Base-by-base conservation (phyloP, 2,329 filamentous ascomycete species). In the Leptosphaerulina australis region DNA sequence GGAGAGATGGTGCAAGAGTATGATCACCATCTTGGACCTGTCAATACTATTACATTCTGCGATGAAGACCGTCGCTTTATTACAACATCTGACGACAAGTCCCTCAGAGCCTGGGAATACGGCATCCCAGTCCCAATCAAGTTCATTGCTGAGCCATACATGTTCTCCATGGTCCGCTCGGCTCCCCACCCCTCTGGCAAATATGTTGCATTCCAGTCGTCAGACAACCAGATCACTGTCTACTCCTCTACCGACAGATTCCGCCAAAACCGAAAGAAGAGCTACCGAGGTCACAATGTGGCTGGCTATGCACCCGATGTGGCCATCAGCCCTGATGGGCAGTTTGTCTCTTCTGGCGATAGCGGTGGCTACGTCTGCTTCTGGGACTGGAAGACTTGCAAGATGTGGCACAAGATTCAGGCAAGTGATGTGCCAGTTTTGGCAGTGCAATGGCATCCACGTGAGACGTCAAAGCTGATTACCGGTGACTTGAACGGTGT, bases 361-460 rank as follows among this genome's bases (percentile, higher is more conserved):
- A 90, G 85, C 41, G 91, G 84, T 12, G 94, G 95, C 26, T 97
- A 84, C 66, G 85, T 96, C 37, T 96, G 90, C 75, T 97, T 97
- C 77, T 99, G 92, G 91, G 94, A 97, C 75, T 99, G 92, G 90
- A 99, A 99, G 83, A 97, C 91, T 29, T 96, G 93, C 74, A 97
- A 97, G 77, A 93, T 99, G 91, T 96, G 91, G 76, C 91, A 96
- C 76, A 97, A 97, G 81, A 85, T 99, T 59, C 84, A 88, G 75
- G 92, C 91, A 18, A 86, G 90, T 51, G 91, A 91, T 45, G 84
- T 88, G 44, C 85, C 92, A 4, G 81, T 97, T 45, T 90, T 91
- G n/a, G 90, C 88, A 60, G 84, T 94, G 50, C 88, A 89, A 71
- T 99, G 94, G 93, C 92, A 97, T 74, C 91, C 93, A n/a, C 89